Conservation (phyloP, 495 filamentous ascomycete genomes). For the Neurospora africana region DNA sequence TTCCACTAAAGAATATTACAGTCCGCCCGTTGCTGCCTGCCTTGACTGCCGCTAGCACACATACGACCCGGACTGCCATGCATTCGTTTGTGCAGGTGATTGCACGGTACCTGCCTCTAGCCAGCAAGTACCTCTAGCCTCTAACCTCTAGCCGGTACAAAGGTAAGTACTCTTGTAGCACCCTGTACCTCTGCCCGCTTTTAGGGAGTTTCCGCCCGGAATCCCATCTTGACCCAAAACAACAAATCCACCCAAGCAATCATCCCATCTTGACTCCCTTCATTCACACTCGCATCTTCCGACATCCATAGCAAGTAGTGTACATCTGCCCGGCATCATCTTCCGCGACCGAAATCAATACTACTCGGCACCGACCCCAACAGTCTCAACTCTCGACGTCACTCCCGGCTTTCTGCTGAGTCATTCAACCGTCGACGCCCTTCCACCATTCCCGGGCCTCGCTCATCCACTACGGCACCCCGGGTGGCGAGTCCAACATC, state of each 20-base stretch:
- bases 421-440: background rate
- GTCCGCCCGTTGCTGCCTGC: no score
- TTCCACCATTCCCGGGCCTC: background rate
- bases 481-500: constrained; percentile 3
- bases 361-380: background rate
- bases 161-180: background rate
- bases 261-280: background rate
- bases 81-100: background rate
- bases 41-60: no score
- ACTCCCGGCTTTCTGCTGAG: constrained; percentile 1
- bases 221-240: background rate
- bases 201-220: background rate
- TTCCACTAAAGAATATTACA: no score
- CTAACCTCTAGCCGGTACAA: background rate
- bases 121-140: background rate
- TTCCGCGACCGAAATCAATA: background rate
- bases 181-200: background rate
- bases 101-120: background rate
- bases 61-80: no score
- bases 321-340: background rate
- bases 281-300: background rate
- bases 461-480: background rate
- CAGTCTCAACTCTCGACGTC: background rate
- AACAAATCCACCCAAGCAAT: background rate
- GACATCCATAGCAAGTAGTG: background rate